Conservation (phyloP, 768 basidiomycete genomes). For the Serpula lacrymans region DNA sequence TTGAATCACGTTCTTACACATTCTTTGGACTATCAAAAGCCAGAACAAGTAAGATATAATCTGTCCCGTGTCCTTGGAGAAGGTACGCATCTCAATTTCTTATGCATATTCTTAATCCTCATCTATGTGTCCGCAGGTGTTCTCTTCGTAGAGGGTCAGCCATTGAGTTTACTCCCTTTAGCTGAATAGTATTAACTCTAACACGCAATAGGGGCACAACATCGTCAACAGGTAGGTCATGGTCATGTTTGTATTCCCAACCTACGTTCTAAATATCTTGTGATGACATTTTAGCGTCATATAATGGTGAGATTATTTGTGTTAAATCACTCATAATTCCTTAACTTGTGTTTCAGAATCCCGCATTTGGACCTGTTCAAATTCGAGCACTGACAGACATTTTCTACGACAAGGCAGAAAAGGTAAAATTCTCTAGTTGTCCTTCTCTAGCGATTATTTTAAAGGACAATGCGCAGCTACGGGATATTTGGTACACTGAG, state of each 20-base stretch:
- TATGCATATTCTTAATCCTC: neutral
- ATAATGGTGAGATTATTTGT: too few relatives aligned
- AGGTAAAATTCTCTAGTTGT: slow-evolving; percentile 36
- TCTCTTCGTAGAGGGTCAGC: slow-evolving; percentile 40
- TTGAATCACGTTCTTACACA: slow-evolving; percentile 63
- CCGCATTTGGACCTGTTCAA: slow-evolving; percentile 61
- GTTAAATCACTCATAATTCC: too few relatives aligned
- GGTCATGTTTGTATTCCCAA: too few relatives aligned
- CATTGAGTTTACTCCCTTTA: neutral
- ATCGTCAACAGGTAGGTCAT: slow-evolving; percentile 35
- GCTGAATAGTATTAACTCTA: neutral
- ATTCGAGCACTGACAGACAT: slow-evolving; percentile 54
- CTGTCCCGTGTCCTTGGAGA: slow-evolving; percentile 41
- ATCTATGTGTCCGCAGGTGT: slow-evolving; percentile 34
- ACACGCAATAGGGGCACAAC: slow-evolving; percentile 31
- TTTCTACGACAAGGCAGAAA: slow-evolving; percentile 52
- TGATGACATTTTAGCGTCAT: too few relatives aligned
- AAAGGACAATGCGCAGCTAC: slow-evolving; percentile 31
- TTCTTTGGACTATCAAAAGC: slow-evolving; percentile 53
- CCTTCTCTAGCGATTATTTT: too few relatives aligned
- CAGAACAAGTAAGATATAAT: slow-evolving; percentile 33
- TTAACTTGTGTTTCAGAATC: slow-evolving; percentile 39
- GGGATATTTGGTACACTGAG: slow-evolving; percentile 44
- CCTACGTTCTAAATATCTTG: too few relatives aligned
- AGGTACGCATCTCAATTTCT: slow-evolving; percentile 18